Conservation (phyloP, 1,284 basidiomycete species). For the Leccinum subspadiceum region DNA sequence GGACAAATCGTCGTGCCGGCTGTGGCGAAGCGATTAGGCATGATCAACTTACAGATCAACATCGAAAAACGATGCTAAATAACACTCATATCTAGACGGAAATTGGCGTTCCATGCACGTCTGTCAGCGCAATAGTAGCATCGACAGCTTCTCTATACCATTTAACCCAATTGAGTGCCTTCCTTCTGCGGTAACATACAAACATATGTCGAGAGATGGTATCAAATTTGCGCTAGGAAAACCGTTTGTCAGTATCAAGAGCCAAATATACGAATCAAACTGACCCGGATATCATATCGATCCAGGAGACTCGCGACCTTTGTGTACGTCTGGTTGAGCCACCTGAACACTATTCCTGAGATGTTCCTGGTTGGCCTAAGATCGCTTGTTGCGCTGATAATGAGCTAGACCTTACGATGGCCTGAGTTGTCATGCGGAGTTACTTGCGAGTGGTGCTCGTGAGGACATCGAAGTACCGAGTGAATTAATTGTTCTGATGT, state of each 20-base stretch:
- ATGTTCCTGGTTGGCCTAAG: slow-evolving; percentile 40
- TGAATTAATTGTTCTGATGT: slow-evolving; percentile 48
- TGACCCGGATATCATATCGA: slow-evolving; percentile 39
- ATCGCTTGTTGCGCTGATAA: slow-evolving; percentile 26
- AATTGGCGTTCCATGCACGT: background rate
- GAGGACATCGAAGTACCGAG: slow-evolving; percentile 38
- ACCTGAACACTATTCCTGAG: slow-evolving; percentile 40
- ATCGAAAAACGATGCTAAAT: background rate
- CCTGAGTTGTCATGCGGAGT: background rate
- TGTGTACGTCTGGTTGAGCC: slow-evolving; percentile 39
- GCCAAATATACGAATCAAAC: slow-evolving; percentile 4
- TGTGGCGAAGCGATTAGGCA: slow-evolving; percentile 22
- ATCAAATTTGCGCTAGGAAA: slow-evolving; percentile 42
- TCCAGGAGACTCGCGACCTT: slow-evolving; percentile 38
- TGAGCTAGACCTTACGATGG: slow-evolving; percentile 20
- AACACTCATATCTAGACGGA: background rate
- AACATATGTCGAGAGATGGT: slow-evolving; percentile 40
- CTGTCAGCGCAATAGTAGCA: slow-evolving; percentile 33
- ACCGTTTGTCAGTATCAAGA: background rate
- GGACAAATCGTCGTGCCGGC: slow-evolving; percentile 36
- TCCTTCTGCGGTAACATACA: slow-evolving; percentile 36
- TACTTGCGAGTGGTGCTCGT: slow-evolving; percentile 6
- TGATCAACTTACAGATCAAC: background rate
- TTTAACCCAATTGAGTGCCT: slow-evolving; percentile 34
- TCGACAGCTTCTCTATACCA: slow-evolving; percentile 38